These are phyloP conservation scores for Vigna hirtella DNA, from an alignment of 306 rosid genomes.

Conservation along the genomic window DNA sequence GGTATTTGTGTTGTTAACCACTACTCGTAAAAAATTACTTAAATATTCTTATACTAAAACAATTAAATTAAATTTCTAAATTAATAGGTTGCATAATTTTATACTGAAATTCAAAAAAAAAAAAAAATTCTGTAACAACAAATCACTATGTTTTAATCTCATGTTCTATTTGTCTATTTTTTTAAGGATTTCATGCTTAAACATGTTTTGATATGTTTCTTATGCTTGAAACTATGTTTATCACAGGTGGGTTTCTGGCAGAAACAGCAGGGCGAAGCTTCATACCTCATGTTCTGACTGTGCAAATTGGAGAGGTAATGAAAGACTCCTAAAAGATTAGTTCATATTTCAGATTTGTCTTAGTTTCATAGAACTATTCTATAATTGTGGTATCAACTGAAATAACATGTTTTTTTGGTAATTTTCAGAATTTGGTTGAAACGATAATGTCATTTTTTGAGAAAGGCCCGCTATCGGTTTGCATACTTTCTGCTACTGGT, in stretches of 20 bases:
- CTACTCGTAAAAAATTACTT: no score
- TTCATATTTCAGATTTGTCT: background rate
- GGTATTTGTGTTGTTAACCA: no score
- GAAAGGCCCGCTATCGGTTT: slow-evolving; percentile 33
- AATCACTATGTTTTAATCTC: background rate
- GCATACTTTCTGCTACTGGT: slow-evolving; percentile 66
- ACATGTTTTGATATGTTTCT: slow-evolving; percentile 7
- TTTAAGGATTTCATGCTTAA: background rate
- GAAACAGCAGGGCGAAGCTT: slow-evolving; percentile 60
- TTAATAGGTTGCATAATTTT: no score
- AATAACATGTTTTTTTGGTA: background rate
- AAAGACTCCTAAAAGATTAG: background rate
- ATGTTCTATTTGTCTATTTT: background rate
- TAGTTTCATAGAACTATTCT: background rate
- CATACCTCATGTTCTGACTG: slow-evolving; percentile 52
- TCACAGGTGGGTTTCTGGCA: slow-evolving; percentile 53
- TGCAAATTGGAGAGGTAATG: slow-evolving; percentile 59
- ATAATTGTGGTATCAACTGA: background rate
- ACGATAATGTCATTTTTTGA: slow-evolving; percentile 37
- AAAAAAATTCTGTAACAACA: background rate
- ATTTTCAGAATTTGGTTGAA: slow-evolving; percentile 54
- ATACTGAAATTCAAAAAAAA: no score
- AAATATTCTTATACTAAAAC: no score
- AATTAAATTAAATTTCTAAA: no score
- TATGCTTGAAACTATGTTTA: slow-evolving; percentile 15